Conservation (phyloP, 257 asterid species). For the Rhazya stricta region DNA sequence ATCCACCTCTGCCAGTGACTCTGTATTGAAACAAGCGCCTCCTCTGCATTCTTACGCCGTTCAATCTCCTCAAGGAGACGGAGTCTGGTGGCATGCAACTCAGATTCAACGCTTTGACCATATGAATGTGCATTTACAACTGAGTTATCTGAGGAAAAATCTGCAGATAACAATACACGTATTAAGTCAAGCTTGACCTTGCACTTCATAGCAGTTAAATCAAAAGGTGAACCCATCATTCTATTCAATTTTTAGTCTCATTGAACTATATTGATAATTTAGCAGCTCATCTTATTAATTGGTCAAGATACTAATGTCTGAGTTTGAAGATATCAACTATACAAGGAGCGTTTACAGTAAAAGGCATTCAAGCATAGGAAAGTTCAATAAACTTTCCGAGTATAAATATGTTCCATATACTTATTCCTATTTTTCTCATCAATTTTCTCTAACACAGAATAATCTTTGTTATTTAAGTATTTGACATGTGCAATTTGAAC, state of each 20-base stretch:
- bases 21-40: conserved; percentile 42
- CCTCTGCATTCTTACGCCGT: conserved; percentile 63
- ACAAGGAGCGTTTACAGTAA: neutral
- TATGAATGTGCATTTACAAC: conserved; percentile 27
- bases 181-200: neutral
- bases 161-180: conserved; percentile 40
- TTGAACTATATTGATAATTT: neutral
- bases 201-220: neutral
- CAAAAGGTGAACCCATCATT: neutral
- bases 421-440: neutral
- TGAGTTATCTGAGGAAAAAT: conserved; percentile 60
- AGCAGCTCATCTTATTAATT: neutral
- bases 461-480: neutral
- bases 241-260: neutral
- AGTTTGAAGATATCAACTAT: too few species aligned
- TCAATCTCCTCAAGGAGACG: conserved; percentile 61
- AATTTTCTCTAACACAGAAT: neutral
- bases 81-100: conserved; percentile 35
- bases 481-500: neutral
- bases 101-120: conserved; percentile 37
- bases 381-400: neutral
- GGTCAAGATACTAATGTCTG: neutral
- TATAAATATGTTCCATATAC: neutral
- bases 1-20: conserved; percentile 63
- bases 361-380: neutral